phyloP scores from a whole-genome alignment of 257 asterid species.

The Nicotiana paniculata region DNA sequence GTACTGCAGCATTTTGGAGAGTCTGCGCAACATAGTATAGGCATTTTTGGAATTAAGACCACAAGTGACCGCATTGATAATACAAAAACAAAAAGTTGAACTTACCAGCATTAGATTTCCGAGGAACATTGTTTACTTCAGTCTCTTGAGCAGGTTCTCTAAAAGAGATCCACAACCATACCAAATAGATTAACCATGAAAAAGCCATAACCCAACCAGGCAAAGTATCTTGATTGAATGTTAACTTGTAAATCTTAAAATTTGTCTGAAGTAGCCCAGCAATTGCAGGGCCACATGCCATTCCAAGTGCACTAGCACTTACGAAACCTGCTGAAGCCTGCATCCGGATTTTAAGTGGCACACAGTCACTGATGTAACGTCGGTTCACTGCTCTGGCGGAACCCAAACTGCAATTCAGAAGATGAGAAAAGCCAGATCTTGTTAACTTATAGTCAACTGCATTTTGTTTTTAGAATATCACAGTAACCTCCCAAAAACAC shows the following conservation, averaged over 20 bases:
- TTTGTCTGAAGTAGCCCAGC: constrained; percentile 83
- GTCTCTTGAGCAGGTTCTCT: constrained; percentile 64
- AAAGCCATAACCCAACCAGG: constrained; percentile 99
- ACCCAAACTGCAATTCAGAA: constrained; percentile 63
- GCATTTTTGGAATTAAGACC: neutral
- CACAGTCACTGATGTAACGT: constrained; percentile 94
- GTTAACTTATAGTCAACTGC: neutral
- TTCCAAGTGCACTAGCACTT: constrained; percentile 99
- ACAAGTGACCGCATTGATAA: neutral
- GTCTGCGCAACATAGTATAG: no score
- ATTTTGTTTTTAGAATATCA: neutral
- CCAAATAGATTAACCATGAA: constrained; percentile 62
- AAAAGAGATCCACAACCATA: constrained; percentile 82
- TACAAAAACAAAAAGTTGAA: neutral
- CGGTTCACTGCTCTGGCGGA: constrained; percentile 98
- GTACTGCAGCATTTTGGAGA: no score
- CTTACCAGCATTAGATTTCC: constrained; percentile 32
- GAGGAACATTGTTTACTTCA: constrained; percentile 24
- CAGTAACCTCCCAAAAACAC: neutral
- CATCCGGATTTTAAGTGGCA: constrained; percentile 87
- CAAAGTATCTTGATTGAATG: constrained; percentile 77
- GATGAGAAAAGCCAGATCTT: neutral
- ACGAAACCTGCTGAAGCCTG: constrained; percentile 99
- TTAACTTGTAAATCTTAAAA: constrained; percentile 55
- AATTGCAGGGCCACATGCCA: constrained; percentile 99